A percentile compares a stretch with the other conserved stretches of the same genome.
phyloP scores from a whole-genome alignment of 1,139 yeast genomes.

The Yamadazyma trypodendri region DNA sequence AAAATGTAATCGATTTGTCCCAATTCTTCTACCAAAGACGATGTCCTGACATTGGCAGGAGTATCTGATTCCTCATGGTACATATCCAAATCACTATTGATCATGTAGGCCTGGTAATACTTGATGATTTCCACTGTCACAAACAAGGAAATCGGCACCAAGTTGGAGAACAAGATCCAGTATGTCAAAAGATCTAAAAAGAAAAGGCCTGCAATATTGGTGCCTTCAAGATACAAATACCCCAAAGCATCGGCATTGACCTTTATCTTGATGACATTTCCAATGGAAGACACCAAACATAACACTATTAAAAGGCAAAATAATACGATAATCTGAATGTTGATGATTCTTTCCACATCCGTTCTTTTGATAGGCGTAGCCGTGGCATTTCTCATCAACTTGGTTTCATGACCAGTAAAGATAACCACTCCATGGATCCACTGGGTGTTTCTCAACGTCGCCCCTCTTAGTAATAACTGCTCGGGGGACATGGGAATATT shows the following conservation, averaged over 20 bases:
- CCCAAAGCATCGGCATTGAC: constrained; percentile 53
- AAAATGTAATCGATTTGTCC: constrained; percentile 96
- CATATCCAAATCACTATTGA: constrained; percentile 91
- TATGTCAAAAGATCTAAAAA: constrained; percentile 86
- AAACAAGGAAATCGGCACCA: constrained; percentile 92
- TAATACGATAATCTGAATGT: constrained; percentile 84
- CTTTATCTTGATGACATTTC: constrained; percentile 75
- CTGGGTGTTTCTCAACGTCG: constrained; percentile 88
- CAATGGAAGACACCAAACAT: constrained; percentile 78
- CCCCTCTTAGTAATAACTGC: constrained; percentile 90
- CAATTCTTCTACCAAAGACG: constrained; percentile 90
- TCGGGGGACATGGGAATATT: constrained; percentile 80
- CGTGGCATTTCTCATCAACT: constrained; percentile 96
- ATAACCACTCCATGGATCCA: constrained; percentile 95
- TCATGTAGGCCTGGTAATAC: constrained; percentile 91
- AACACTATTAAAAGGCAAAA: constrained; percentile 76
- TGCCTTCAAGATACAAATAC: constrained; percentile 69
- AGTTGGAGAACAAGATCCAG: constrained; percentile 93
- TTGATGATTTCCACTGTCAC: constrained; percentile 95
- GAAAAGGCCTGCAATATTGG: constrained; percentile 67
- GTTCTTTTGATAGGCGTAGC: constrained; percentile 97
- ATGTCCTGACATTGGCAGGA: constrained; percentile 92
- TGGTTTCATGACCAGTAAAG: constrained; percentile 98
- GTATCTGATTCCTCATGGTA: constrained; percentile 86
- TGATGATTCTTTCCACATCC: constrained; percentile 94